Evolutionary conservation across 139 green algal genomes (phyloP).

Genomic region (Diplosphaera chodatii): DNA sequence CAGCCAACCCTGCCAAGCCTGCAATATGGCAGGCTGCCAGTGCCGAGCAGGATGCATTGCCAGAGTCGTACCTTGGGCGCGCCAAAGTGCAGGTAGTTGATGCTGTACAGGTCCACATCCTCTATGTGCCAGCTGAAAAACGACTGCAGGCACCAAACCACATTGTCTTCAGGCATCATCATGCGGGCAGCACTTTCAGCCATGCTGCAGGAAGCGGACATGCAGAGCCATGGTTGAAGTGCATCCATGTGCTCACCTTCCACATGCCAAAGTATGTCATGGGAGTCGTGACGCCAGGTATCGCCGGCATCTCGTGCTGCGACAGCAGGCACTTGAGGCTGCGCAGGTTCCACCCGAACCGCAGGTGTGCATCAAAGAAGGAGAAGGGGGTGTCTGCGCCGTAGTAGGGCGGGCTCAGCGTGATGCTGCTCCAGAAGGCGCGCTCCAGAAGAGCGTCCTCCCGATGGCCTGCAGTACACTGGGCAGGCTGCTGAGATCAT

Average conservation of each 20-base stretch:
- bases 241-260: slow-evolving; percentile 17
- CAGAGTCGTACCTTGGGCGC: slow-evolving; percentile 87
- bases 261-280: slow-evolving; percentile 90
- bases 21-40: too few species aligned
- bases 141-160: slow-evolving; percentile 33
- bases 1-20: background rate
- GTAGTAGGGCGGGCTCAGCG: slow-evolving; percentile 71
- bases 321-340: slow-evolving; percentile 62
- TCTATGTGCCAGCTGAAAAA: slow-evolving; percentile 84
- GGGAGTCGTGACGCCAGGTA: slow-evolving; percentile 73
- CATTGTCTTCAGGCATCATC: too few species aligned
- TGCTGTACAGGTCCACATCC: slow-evolving; percentile 87
- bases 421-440: slow-evolving; percentile 75
- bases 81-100: slow-evolving; percentile 96
- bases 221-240: too few species aligned
- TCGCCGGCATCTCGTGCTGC: slow-evolving; percentile 31
- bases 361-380: slow-evolving; percentile 62
- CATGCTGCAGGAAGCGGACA: too few species aligned
- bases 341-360: slow-evolving; percentile 61
- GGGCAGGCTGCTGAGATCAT: too few species aligned
- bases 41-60: too few species aligned
- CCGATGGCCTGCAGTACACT: slow-evolving; percentile 9
- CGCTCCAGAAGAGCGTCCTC: slow-evolving; percentile 44
- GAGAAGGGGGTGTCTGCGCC: slow-evolving; percentile 70
- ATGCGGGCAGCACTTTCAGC: too few species aligned